Percentiles rank a stretch among this genome's conserved stretches.
phyloP scores from a whole-genome alignment of 2,329 filamentous ascomycete species.

The Fusarium marasasianum region DNA sequence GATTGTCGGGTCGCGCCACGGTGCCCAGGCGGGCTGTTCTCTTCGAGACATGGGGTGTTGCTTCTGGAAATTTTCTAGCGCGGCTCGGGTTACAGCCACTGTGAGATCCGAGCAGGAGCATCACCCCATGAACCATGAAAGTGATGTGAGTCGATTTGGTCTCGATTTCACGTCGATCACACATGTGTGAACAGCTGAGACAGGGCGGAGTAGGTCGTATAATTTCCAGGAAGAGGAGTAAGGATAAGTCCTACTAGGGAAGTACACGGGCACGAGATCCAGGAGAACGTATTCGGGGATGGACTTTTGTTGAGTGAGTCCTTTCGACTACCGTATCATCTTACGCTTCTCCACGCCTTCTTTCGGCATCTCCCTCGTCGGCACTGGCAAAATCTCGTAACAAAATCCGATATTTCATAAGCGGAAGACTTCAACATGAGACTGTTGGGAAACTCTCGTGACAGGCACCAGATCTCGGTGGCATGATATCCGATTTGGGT shows the following conservation, averaged over 20 bases:
- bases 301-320: neutral
- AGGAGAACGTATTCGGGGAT: neutral
- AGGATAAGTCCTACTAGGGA: neutral
- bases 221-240: neutral
- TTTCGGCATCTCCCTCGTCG: neutral
- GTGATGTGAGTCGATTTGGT: constrained; percentile 1
- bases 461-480: neutral
- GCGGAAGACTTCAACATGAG: neutral
- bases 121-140: constrained; percentile 32
- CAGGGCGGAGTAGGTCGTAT: neutral
- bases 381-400: neutral
- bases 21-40: neutral
- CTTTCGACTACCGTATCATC: neutral
- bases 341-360: constrained; percentile 1
- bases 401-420: neutral
- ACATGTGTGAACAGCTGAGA: neutral
- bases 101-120: constrained; percentile 32
- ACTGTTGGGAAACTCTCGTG: constrained; percentile 2
- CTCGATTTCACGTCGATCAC: neutral
- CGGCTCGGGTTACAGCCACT: constrained; percentile 16
- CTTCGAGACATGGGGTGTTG: constrained; percentile 8
- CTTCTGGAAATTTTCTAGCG: constrained; percentile 45
- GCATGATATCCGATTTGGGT: neutral
- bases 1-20: constrained; percentile 8
- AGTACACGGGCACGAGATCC: neutral